Evolutionary conservation across 2,329 filamentous ascomycete species (phyloP), one percentile per base, ranked within the genome.

Genomic region (Fusarium sambucinum): DNA sequence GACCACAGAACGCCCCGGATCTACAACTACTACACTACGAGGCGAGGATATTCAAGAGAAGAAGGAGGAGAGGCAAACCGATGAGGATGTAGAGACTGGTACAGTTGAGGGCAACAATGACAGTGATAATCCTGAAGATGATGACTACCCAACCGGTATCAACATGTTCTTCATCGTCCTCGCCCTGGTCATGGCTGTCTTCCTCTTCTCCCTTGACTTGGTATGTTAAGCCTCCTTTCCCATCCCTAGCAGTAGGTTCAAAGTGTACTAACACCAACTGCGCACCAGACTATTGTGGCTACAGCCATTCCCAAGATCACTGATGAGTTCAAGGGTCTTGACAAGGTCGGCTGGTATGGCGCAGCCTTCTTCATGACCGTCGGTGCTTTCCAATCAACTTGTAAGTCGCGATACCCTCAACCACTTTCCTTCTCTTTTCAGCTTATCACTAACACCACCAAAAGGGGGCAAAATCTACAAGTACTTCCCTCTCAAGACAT

Each of bases 271-370:
- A 73, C 30, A 27, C 25, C 6, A 12, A 25, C 32, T 12, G 7
- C 29, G 17, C 16, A 32, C 35, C 33, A 84, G 82, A 86, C 84
- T 16, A 87, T 87, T 57, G 82, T 87, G n/a, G 84, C 84, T 6
- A 87, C 85, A 0, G 85, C 85, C 12, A 86, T 87, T 40, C 85
- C 85, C 12, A 84, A 83, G 63, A 87, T 87, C 70, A 86, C 85
- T 2, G 82, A 81, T 66, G 81, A 85, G 40, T 85, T 86, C 76
- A 78, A 84, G 58, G 79, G 82, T 47, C 80, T 87, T 19, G 79
- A 81, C 35, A 83, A 87, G 63, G 82, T 87, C 14, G 83, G 84
- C 23, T 90, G 87, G 87, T 89, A 89, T 68, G 86, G 85, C 3
- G 81, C 84, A 17, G 84, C 84, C 41, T 87, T 84, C 68, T 85